Evolutionary conservation across 352 stramenopile species (phyloP).

Genomic region (Pythium biforme): DNA sequence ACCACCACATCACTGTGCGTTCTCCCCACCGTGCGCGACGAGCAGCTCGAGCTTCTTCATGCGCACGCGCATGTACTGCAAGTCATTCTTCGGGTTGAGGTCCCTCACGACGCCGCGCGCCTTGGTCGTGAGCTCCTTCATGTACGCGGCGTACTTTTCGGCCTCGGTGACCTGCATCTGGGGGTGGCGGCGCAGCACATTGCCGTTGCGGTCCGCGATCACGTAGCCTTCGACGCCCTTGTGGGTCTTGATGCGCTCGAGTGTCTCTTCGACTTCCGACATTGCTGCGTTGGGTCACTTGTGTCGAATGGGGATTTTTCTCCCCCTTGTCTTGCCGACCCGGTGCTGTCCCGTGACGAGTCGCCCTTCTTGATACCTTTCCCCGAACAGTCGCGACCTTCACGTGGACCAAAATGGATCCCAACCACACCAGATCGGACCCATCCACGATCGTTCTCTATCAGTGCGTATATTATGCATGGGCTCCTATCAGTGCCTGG

Average conservation of each 20-base stretch:
- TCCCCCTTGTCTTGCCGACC: too few species aligned
- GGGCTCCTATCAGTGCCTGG: too few species aligned
- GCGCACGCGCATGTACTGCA: slow-evolving; percentile 93
- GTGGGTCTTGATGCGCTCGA: slow-evolving; percentile 94
- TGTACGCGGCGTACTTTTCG: slow-evolving; percentile 90
- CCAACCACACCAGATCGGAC: neutral
- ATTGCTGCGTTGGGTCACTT: slow-evolving; percentile 26
- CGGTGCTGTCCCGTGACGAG: neutral
- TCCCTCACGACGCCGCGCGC: slow-evolving; percentile 91
- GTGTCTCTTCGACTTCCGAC: slow-evolving; percentile 93
- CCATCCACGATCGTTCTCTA: neutral
- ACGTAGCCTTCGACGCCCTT: slow-evolving; percentile 94
- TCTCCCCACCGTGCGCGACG: slow-evolving; percentile 79
- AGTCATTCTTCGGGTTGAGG: slow-evolving; percentile 94
- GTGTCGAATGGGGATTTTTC: too few species aligned
- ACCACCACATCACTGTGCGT: too few species aligned
- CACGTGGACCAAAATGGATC: neutral
- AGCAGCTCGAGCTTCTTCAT: slow-evolving; percentile 92
- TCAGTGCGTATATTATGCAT: neutral
- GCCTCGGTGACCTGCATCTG: slow-evolving; percentile 90
- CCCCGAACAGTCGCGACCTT: slow-evolving; percentile 1
- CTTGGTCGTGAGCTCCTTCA: slow-evolving; percentile 90
- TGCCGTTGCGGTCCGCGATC: slow-evolving; percentile 91
- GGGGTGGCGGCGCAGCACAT: slow-evolving; percentile 87
- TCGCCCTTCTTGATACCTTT: neutral